Evolutionary conservation across 148 eudicot genomes (phyloP).

Genomic region (Vaccinium corymbosum): DNA sequence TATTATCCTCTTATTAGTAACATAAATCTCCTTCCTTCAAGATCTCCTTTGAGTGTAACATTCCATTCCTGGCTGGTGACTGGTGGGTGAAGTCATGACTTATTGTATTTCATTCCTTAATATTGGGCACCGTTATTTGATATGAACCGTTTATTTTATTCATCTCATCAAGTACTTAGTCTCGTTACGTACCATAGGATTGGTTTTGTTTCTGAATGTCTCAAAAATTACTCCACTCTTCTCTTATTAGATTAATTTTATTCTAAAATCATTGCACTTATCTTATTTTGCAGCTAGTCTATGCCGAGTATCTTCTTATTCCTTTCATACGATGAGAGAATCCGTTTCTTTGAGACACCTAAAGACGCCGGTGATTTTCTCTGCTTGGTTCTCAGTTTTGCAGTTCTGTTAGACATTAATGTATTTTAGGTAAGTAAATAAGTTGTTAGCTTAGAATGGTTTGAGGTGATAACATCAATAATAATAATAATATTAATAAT

Average conservation of each 20-base stretch:
- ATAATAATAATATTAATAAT: too few relatives aligned
- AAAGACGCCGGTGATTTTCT: not conserved
- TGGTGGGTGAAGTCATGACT: too few relatives aligned
- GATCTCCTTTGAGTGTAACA: too few relatives aligned
- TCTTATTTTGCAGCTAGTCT: constrained; percentile 35
- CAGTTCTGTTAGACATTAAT: not conserved
- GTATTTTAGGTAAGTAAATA: too few relatives aligned
- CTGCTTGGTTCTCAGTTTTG: not conserved
- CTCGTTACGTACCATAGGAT: too few relatives aligned
- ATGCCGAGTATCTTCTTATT: constrained; percentile 41
- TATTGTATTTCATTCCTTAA: too few relatives aligned
- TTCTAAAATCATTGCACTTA: not conserved
- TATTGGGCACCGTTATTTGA: too few relatives aligned
- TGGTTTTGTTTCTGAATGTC: not conserved
- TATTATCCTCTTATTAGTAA: too few relatives aligned
- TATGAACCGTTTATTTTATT: too few relatives aligned
- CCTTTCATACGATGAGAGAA: constrained; percentile 33
- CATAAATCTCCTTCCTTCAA: too few relatives aligned
- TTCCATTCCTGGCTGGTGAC: too few relatives aligned
- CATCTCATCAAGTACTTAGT: too few relatives aligned
- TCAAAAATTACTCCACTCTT: not conserved
- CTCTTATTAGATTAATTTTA: not conserved
- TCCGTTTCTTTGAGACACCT: not conserved
- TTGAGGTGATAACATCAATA: not conserved
- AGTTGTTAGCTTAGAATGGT: not conserved